phyloP scores from a whole-genome alignment of 2,329 filamentous ascomycete genomes.

The Xylaria sp. region DNA sequence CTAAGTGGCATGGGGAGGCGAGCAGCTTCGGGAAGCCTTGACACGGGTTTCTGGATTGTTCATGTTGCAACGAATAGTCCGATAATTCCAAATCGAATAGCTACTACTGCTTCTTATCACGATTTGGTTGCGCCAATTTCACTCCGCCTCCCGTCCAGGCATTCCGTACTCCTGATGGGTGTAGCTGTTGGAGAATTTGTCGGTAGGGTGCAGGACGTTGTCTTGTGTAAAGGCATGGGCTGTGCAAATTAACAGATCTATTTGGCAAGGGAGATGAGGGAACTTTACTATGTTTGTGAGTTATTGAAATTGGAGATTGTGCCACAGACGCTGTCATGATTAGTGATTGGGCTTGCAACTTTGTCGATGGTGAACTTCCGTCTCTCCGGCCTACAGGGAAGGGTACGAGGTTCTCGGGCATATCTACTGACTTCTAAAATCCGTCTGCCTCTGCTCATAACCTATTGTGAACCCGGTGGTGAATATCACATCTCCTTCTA shows the following conservation, averaged over 20 bases:
- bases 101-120: conserved; percentile 63
- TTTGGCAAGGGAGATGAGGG: conserved; percentile 63
- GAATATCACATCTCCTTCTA: not conserved
- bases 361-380: conserved; percentile 17
- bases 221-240: conserved; percentile 60
- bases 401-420: too few relatives aligned
- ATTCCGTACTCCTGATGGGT: conserved; percentile 61
- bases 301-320: conserved; percentile 16
- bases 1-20: conserved; percentile 57
- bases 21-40: conserved; percentile 56
- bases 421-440: too few relatives aligned
- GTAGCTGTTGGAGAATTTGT: conserved; percentile 66
- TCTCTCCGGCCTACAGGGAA: too few relatives aligned
- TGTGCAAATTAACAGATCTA: conserved; percentile 63
- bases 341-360: conserved; percentile 29
- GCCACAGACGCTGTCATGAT: conserved; percentile 29
- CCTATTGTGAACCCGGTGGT: not conserved
- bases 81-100: conserved; percentile 59
- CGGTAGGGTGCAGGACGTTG: conserved; percentile 59
- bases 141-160: conserved; percentile 59
- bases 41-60: conserved; percentile 40
- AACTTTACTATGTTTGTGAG: conserved; percentile 69
- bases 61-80: conserved; percentile 60
- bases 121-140: conserved; percentile 58
- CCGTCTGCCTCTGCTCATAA: too few relatives aligned